These are phyloP conservation scores for Alopecurus myosuroides DNA, from an alignment of 176 grass and related monocot genomes.

Conservation along the genomic window DNA sequence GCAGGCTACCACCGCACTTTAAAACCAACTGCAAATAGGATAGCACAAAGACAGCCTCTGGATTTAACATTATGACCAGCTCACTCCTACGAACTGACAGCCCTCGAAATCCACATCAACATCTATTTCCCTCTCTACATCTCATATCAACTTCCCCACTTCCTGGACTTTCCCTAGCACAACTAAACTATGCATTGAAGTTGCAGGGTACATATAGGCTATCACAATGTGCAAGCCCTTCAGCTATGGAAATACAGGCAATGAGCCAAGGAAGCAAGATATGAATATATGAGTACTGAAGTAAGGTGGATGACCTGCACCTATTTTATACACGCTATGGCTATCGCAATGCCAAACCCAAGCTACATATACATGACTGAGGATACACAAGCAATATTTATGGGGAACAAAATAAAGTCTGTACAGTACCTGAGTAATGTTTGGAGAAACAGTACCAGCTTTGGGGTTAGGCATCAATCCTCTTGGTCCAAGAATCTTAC, in stretches of 20 bases:
- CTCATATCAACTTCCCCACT: neutral
- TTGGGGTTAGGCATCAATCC: constrained; percentile 99
- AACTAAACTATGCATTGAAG: neutral
- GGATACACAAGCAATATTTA: constrained; percentile 17
- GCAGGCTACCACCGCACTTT: neutral
- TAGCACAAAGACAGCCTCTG: neutral
- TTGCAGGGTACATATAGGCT: neutral
- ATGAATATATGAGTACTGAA: constrained; percentile 3
- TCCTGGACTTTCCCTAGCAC: neutral
- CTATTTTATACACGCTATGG: neutral
- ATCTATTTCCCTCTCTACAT: neutral
- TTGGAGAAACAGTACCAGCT: constrained; percentile 89
- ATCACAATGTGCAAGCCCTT: neutral
- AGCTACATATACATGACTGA: constrained; percentile 15
- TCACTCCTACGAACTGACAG: neutral
- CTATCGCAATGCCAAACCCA: neutral
- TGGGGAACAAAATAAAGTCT: neutral
- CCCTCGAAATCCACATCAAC: neutral
- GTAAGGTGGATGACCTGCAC: neutral
- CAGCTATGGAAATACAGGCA: neutral
- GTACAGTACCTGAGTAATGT: constrained; percentile 78
- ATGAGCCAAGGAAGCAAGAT: neutral
- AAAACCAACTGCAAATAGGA: neutral
- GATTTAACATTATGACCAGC: neutral
- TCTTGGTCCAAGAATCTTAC: constrained; percentile 95